Evolutionary conservation across 2,329 filamentous ascomycete species (phyloP).

Genomic region (Beauveria bassiana): DNA sequence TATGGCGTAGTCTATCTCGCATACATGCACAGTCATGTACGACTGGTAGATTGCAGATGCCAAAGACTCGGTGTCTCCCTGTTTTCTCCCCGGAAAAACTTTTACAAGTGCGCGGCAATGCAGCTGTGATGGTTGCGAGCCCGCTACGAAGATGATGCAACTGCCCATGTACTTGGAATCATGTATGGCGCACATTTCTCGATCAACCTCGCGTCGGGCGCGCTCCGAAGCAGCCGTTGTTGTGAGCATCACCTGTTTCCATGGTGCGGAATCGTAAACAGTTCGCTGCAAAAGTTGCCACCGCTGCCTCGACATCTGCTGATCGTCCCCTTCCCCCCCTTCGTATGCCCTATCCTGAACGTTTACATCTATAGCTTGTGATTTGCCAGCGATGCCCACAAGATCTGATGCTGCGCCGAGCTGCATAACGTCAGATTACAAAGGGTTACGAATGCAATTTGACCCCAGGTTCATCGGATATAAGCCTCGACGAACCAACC

Average conservation of each 20-base stretch:
- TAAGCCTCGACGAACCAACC: background rate
- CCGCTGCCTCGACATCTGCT: background rate
- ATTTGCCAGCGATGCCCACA: background rate
- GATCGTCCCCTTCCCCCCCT: background rate
- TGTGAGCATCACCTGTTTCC: background rate
- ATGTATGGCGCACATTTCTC: background rate
- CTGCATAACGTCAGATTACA: constrained; percentile 8
- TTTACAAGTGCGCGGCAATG: background rate
- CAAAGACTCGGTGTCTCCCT: background rate
- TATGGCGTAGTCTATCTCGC: background rate
- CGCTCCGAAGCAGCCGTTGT: background rate
- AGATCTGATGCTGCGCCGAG: background rate
- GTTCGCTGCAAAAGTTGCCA: background rate
- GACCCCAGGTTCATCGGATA: constrained; percentile 8
- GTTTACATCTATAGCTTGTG: background rate
- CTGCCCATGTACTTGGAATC: background rate
- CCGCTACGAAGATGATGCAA: background rate
- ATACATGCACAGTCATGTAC: background rate
- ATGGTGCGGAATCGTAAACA: background rate
- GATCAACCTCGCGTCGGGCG: background rate
- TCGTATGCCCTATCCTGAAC: background rate
- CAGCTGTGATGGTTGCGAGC: background rate
- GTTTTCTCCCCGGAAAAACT: too few relatives aligned
- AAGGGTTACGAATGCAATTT: background rate
- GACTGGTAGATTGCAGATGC: background rate